These are phyloP conservation scores for Metarhizium rileyi DNA, from an alignment of 2,329 filamentous ascomycete genomes.

Conservation along the genomic window DNA sequence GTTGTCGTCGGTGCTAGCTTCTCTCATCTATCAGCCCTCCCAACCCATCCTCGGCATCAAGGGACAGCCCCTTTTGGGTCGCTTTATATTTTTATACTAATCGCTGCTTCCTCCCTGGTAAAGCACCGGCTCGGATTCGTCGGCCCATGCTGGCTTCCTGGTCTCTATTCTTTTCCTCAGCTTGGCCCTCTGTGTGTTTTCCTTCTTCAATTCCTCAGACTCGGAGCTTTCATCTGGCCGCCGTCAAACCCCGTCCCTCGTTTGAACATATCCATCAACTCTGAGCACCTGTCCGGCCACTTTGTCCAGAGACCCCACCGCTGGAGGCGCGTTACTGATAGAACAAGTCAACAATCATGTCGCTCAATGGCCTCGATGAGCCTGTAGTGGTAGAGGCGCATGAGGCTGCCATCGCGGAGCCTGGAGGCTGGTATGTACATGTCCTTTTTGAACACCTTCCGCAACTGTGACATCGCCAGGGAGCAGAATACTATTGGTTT, in stretches of 20 bases:
- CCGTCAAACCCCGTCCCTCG: background rate
- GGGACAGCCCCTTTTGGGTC: background rate
- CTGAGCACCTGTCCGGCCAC: background rate
- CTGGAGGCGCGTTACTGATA: background rate
- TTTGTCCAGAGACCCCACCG: background rate
- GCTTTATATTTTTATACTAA: background rate
- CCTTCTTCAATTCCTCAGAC: background rate
- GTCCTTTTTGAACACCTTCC: background rate
- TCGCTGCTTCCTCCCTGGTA: background rate
- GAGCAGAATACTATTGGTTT: background rate
- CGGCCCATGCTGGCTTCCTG: background rate
- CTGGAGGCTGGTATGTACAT: constrained; percentile 78
- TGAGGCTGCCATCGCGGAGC: constrained; percentile 67
- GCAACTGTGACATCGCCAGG: background rate
- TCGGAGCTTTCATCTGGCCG: background rate
- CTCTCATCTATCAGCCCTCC: background rate
- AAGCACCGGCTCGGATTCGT: background rate
- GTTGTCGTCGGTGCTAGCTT: background rate
- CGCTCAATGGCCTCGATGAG: constrained; percentile 88
- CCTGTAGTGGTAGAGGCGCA: constrained; percentile 74
- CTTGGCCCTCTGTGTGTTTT: background rate
- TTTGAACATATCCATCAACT: background rate
- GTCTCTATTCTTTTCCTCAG: background rate
- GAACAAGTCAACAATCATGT: constrained; percentile 50
- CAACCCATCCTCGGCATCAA: background rate